Base-by-base conservation (phyloP, 495 filamentous ascomycete genomes). In the Penicillium lividum region DNA sequence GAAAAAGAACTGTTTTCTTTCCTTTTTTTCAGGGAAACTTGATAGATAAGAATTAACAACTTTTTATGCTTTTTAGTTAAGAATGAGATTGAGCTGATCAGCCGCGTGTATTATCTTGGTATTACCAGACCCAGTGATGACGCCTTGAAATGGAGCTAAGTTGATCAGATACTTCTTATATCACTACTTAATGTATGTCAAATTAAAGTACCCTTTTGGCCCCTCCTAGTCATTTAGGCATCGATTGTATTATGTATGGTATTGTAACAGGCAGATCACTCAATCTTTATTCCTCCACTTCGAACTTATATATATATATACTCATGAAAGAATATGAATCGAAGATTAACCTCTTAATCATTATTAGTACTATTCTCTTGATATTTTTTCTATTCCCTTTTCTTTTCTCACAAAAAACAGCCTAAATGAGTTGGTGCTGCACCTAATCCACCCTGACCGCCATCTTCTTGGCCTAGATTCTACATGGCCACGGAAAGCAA, bases 11-110 rank as follows among this genome's bases (percentile, higher is more conserved):
- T 36, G 33, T 9, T 36, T 36, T 22, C 22, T 22, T 22, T 22
- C 22, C 22, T 22, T 22, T 22, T 22, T 22, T 22, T 36, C 33
- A 36, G 33, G 33, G 33, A 47, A 61, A 65, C 60, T 51, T 67
- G 68, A 69, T 71, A 71, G 67, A 67, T 69, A 67, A 65, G 33
- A 36, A 36, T 36, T 36, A 36, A 36, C 33, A 22, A 36, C 33
- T 36, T 36, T 36, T 36, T 36, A 36, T 36, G 33, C 33, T 36
- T 36, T 36, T 36, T 36, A 16, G 16, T 45, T n/a, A 45, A 45
- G 22, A 25, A 25, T 45, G 49, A 33, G n/a, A 27, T 38, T 11
- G 36, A 11, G 33, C 33, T 64, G 61, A 62, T 68, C 63, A 62
- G 64, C 61, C 64, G 64, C 64, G 51, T 62, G 59, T 53, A 47